Base-by-base conservation (phyloP, 768 basidiomycete genomes). In the Mycena sanguinolenta region DNA sequence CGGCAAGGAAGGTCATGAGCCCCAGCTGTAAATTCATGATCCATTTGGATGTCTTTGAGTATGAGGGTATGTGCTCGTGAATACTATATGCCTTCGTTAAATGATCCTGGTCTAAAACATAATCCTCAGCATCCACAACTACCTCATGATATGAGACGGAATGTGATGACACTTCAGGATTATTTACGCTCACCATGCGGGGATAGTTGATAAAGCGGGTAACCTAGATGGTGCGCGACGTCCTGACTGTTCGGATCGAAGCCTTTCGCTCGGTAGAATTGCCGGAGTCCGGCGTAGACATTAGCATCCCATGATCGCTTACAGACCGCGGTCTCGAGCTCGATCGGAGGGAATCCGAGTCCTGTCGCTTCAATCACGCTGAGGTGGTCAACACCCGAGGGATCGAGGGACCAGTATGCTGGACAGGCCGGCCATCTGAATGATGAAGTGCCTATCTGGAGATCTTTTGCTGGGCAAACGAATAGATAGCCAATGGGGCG, bases 171-270 rank as follows among this genome's bases (percentile, higher is more conserved):
- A 17, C 34, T 57, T 36, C 55, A 23, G n/a, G 55, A 57, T 57
- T 57, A 2, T 57, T 57, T 57, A 10, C 27, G 55, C 55, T 57
- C 34, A 57, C 55, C 55, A 34, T 36, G 34, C 13, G 34, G 1
- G n/a, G 57, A 58, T 42, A 59, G 14, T 46, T 46, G 25, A 50
- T 61, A 60, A 60, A 60, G 59, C 14, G 60, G 44, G 16, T 61
- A 34, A 6, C 46, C 46, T 3, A 61, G 28, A 36, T 57, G 63
- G n/a, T 3, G 63, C 27, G 63, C 63, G 28, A 64, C 52, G 9
- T 55, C 63, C 55, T 44, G 54, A 23, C 63, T 57, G 39, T 65
- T 42, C 8, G 63, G 63, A 46, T 65, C 63, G 52, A 65, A 65
- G 13, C 63, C 63, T 46, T 65, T 65, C n/a, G n/a, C n/a, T n/a